Conservation (phyloP, 2,329 filamentous ascomycete species). For the Paramyrothecium sp. region DNA sequence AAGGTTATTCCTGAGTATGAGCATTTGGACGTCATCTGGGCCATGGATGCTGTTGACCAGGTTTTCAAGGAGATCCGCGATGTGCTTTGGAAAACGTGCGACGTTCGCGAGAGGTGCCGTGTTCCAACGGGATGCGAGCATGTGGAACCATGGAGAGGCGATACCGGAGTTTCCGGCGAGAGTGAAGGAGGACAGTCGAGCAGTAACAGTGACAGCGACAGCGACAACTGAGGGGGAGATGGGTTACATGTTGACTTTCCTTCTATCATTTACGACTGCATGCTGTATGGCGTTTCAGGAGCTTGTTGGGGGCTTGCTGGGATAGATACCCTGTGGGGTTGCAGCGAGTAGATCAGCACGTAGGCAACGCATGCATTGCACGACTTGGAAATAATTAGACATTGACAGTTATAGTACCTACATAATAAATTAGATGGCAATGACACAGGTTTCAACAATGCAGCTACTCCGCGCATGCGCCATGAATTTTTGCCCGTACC, state of each 20-base stretch:
- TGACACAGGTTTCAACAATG: too few species aligned
- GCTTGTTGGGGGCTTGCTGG: not conserved
- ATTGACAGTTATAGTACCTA: too few species aligned
- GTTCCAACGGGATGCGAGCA: slow-evolving; percentile 64
- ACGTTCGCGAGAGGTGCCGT: slow-evolving; percentile 54
- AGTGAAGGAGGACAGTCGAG: slow-evolving; percentile 19
- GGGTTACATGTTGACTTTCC: not conserved
- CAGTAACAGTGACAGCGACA: slow-evolving; percentile 9
- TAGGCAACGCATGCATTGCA: too few species aligned
- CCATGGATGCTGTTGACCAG: slow-evolving; percentile 80
- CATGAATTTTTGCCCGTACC: too few species aligned
- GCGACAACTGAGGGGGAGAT: not conserved
- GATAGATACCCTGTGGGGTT: too few species aligned
- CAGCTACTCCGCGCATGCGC: too few species aligned
- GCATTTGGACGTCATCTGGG: slow-evolving; percentile 94
- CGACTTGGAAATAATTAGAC: too few species aligned
- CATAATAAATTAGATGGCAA: too few species aligned
- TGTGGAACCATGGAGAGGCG: slow-evolving; percentile 36
- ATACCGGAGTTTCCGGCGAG: slow-evolving; percentile 3
- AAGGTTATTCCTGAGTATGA: slow-evolving; percentile 87
- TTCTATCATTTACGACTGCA: not conserved
- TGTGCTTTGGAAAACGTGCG: slow-evolving; percentile 78
- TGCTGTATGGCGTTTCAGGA: not conserved
- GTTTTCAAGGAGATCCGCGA: slow-evolving; percentile 79
- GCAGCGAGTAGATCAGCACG: too few species aligned